Evolutionary conservation across 371 early-diverging fungal genomes (phyloP), one percentile per base, ranked within the genome.

Genomic region (Syncephalastrum sp.): DNA sequence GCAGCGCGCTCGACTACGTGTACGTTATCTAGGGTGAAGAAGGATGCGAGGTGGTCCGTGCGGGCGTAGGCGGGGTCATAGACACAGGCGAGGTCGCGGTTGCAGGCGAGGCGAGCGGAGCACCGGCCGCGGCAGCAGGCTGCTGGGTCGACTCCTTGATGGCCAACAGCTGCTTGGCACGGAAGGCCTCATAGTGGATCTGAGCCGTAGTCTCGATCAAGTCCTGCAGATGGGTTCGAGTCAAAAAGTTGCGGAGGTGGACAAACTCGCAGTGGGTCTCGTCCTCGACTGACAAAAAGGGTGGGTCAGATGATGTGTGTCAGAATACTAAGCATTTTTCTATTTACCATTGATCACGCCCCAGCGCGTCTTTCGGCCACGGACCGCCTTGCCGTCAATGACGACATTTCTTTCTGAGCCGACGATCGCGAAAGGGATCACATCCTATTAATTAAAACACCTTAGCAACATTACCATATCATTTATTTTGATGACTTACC

Each of bases 131-230:
- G 49, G 58, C 54, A 19, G 41, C 47, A 13, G 64, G 60, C 5
- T 50, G 69, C 23, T 73, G 69, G 17, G 80, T 66, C 38, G 70
- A 68, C 69, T 89, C 91, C 73, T 89, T 91, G 56, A 91, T 74
- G 27, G 93, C 92, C 56, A 91, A 65, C 55, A 91, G 74, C 72
- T 91, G 92, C 69, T 86, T 81, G 27, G 91, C 86, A 56, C 96
- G 86, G 91, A 93, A 95, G 29, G 87, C 77, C 75, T 93, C 93
- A 69, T 93, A 93, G 68, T 91, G 93, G 58, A 88, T 81, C 64
- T 85, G 80, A 19, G 89, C 82, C 3, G 93, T 93, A 46, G 89
- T 88, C 65, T 93, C 93, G 61, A 91, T 82, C 63, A 93, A 72
- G 58, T 91, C 91, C 59, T 90, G 89, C 55, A 93, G 72, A 57